Evolutionary conservation across 148 eudicot genomes (phyloP).

Genomic region (Suaeda aralocaspica): DNA sequence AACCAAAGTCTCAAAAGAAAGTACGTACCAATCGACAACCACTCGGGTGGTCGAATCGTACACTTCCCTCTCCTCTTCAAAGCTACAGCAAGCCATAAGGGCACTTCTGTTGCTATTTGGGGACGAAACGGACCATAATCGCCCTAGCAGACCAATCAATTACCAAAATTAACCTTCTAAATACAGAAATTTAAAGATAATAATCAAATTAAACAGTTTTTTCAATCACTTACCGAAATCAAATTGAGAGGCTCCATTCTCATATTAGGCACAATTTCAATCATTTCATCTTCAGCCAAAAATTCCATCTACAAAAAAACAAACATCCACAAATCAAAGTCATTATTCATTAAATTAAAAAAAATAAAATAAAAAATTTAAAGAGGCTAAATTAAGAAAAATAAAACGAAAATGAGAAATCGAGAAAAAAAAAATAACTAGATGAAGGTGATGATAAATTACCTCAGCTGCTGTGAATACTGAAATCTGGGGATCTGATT

Average conservation of each 20-base stretch:
- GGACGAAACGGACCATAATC: constrained; percentile 91
- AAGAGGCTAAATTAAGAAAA: too few species aligned
- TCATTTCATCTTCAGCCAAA: constrained; percentile 78
- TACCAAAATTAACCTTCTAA: not conserved
- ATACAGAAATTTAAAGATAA: not conserved
- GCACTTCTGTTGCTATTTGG: constrained; percentile 68
- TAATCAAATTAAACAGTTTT: not conserved
- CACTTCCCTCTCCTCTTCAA: constrained; percentile 95
- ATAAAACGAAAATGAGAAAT: not conserved
- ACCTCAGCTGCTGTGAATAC: constrained; percentile 67
- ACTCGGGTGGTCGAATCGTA: constrained; percentile 72
- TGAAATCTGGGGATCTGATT: constrained; percentile 46
- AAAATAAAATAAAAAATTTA: not conserved
- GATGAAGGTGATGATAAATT: not conserved
- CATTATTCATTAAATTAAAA: not conserved
- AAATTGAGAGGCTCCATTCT: constrained; percentile 83
- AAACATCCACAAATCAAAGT: too few species aligned
- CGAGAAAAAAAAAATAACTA: not conserved
- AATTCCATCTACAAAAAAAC: constrained; percentile 61
- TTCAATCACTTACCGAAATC: constrained; percentile 41
- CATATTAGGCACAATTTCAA: constrained; percentile 84
- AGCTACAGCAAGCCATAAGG: constrained; percentile 89
- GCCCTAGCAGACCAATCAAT: constrained; percentile 39
- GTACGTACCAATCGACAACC: constrained; percentile 84
- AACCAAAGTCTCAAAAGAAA: not conserved